Base-by-base conservation (phyloP, 192 early-diverging fungal genomes). In the Dispira simplex region DNA sequence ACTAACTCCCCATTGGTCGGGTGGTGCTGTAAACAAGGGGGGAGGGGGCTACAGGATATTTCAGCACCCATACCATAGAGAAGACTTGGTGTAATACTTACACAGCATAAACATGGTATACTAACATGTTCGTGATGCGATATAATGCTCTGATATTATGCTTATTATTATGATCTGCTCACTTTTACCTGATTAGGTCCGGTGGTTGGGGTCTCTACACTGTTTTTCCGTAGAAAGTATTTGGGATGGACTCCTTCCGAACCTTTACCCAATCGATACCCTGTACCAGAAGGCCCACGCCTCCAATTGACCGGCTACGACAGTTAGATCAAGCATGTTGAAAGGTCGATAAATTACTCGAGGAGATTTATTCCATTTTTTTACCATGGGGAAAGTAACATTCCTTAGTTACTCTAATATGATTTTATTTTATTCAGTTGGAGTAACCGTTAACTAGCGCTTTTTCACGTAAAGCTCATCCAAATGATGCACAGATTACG, bases 171-270 rank as follows among this genome's bases (percentile, higher is more conserved):
- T 27, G 13, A 18, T 13, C 20, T 56, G 13, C n/a, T 18, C 27
- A 26, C 25, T 13, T 56, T 26, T 27, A 26, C 43, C 3, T 3
- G 16, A 14, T 26, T 44, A 60, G 58, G 39, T 13, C 58, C 58
- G 3, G 39, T 60, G 32, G 32, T 44, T 27, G 58, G 58, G 11
- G 14, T 60, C 2, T 27, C 58, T 12, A 21, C 44, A 11, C 58
- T 44, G 32, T 43, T 60, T 27, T 44, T 60, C 58, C 58, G 58
- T 13, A 43, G 8, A 16, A 11, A 21, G 1, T 60, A 60, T 32
- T 43, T 60, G 4, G 58, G 58, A 14, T 60, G 58, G 58, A 60
- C 58, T 11, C 58, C 58, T 11, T 44, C 58, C 8, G 39, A 12
- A 13, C 58, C 58, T 12, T 13, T 60, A 10, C 58, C 58, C 32